A percentile compares a stretch with the other conserved stretches of the same genome.
Evolutionary conservation across 306 rosid species (phyloP).

Genomic region (Pyrus pyrifolia): DNA sequence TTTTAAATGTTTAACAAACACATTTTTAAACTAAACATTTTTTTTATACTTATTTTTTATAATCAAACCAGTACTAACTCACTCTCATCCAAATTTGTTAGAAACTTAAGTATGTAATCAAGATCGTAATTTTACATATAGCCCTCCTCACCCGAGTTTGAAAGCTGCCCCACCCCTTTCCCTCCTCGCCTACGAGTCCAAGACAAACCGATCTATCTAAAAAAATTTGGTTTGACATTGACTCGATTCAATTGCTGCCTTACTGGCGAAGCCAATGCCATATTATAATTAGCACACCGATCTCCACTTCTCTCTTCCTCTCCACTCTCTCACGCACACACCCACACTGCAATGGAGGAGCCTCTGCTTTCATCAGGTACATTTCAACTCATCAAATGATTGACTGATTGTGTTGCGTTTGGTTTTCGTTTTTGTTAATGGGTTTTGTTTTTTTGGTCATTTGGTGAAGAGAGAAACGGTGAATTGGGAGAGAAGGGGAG

Average conservation of each 20-base stretch:
- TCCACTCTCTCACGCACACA: not conserved
- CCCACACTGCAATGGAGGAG: slow-evolving; percentile 39
- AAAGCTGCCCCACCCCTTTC: no score
- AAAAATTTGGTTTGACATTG: not conserved
- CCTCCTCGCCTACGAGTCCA: not conserved
- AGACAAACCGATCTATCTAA: not conserved
- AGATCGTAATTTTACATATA: no score
- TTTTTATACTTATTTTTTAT: no score
- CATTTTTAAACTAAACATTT: no score
- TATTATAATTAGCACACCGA: not conserved
- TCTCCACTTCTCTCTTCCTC: not conserved
- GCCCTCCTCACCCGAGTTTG: no score
- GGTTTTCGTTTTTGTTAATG: slow-evolving; percentile 15
- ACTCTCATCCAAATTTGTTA: no score
- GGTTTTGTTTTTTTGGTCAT: not conserved
- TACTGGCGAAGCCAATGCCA: slow-evolving; percentile 21
- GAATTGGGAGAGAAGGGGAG: slow-evolving; percentile 46
- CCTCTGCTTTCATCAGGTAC: slow-evolving; percentile 71
- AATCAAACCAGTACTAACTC: no score
- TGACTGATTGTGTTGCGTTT: not conserved
- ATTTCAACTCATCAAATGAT: not conserved
- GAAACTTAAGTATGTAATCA: no score
- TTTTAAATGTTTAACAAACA: no score
- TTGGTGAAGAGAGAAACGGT: slow-evolving; percentile 38
- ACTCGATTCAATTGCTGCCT: slow-evolving; percentile 18